Conservation (phyloP, 75 land plant genomes). For the Cunninghamia lanceolata region DNA sequence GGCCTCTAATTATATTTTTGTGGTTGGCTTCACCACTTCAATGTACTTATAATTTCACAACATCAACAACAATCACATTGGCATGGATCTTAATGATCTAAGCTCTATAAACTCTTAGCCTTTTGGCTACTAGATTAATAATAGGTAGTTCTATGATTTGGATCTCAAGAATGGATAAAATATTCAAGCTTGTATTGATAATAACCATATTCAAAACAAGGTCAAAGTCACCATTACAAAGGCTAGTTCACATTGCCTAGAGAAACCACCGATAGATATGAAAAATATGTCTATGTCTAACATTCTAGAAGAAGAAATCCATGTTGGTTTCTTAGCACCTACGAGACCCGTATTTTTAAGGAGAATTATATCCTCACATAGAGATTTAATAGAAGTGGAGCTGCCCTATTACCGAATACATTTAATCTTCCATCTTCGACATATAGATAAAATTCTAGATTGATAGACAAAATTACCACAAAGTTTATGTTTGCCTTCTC, state of each 20-base stretch:
- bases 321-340: neutral
- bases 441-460: too few relatives aligned
- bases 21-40: too few relatives aligned
- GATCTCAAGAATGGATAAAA: slow-evolving; percentile 4
- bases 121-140: too few relatives aligned
- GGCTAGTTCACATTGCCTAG: neutral
- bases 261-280: neutral
- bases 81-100: too few relatives aligned
- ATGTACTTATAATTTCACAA: too few relatives aligned
- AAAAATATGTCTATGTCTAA: neutral
- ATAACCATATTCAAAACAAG: neutral
- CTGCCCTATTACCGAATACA: neutral
- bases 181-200: slow-evolving; percentile 24
- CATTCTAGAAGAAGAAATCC: neutral
- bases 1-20: too few relatives aligned
- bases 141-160: too few relatives aligned
- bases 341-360: neutral
- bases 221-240: neutral
- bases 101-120: too few relatives aligned
- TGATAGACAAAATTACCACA: too few relatives aligned
- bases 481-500: too few relatives aligned
- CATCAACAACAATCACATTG: too few relatives aligned
- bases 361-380: slow-evolving; percentile 8
- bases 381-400: slow-evolving; percentile 10
- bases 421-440: too few relatives aligned